A percentile compares a stretch with the other conserved stretches of the same genome.
These are phyloP conservation scores for Kurtzmaniella quercitrusa DNA, from an alignment of 1,139 yeast genomes.

Conservation along the genomic window DNA sequence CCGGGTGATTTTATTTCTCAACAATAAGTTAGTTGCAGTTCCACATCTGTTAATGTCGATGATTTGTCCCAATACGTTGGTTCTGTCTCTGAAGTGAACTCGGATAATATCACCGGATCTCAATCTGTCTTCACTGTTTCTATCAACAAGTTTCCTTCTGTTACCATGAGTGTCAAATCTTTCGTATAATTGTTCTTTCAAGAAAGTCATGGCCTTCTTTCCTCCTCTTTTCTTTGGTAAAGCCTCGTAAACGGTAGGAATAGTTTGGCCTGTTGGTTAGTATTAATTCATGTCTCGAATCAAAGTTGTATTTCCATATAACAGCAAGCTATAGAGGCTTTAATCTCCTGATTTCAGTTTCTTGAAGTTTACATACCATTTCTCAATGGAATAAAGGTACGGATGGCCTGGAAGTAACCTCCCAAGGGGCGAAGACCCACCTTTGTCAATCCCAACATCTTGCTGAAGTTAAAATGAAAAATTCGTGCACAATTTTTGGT, in stretches of 20 bases:
- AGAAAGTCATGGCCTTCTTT: slow-evolving; percentile 40
- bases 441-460: slow-evolving; percentile 8
- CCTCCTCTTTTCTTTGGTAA: slow-evolving; percentile 52
- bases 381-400: slow-evolving; percentile 20
- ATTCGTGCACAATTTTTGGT: neutral
- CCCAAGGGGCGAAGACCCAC: slow-evolving; percentile 11
- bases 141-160: slow-evolving; percentile 61
- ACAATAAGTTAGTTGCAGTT: slow-evolving; percentile 51
- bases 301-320: neutral
- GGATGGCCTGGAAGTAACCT: slow-evolving; percentile 12
- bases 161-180: slow-evolving; percentile 71
- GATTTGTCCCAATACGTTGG: slow-evolving; percentile 72
- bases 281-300: slow-evolving; percentile 6
- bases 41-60: slow-evolving; percentile 71
- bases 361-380: slow-evolving; percentile 15
- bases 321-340: too few species aligned
- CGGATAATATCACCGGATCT: slow-evolving; percentile 81
- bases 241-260: slow-evolving; percentile 48
- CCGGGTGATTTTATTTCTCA: slow-evolving; percentile 76
- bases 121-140: slow-evolving; percentile 39
- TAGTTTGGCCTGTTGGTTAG: slow-evolving; percentile 13
- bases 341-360: too few species aligned
- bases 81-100: slow-evolving; percentile 65
- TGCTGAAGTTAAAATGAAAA: neutral
- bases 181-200: slow-evolving; percentile 46